phyloP scores from a whole-genome alignment of 2,329 filamentous ascomycete genomes.

The Cladosporium halotolerans region DNA sequence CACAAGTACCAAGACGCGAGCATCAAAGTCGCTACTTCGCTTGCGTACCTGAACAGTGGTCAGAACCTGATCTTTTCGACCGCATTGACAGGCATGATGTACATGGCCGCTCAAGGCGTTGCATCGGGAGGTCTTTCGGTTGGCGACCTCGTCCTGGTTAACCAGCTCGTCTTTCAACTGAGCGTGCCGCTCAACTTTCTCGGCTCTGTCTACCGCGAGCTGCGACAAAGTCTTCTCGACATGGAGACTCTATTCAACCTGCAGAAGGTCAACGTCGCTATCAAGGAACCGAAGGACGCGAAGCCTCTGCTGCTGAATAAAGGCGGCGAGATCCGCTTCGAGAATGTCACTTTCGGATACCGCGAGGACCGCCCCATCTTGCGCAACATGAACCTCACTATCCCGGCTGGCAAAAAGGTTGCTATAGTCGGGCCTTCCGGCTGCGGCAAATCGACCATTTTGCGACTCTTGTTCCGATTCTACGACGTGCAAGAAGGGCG shows the following conservation, averaged over 20 bases:
- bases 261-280: constrained; percentile 88
- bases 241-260: constrained; percentile 98
- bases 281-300: constrained; percentile 71
- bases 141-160: constrained; percentile 96
- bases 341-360: constrained; percentile 94
- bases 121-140: constrained; percentile 76
- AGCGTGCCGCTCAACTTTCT: constrained; percentile 96
- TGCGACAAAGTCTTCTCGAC: constrained; percentile 88
- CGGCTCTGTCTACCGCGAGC: constrained; percentile 93
- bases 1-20: constrained; percentile 84
- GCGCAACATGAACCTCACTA: constrained; percentile 75
- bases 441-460: constrained; percentile 90
- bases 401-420: constrained; percentile 92
- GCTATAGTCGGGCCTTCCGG: constrained; percentile 92
- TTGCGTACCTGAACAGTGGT: constrained; percentile 87
- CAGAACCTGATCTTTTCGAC: constrained; percentile 97
- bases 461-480: constrained; percentile 85
- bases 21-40: constrained; percentile 92
- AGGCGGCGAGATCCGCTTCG: constrained; percentile 86
- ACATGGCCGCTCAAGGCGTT: constrained; percentile 84
- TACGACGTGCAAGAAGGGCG: constrained; percentile 83
- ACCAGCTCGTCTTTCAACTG: constrained; percentile 96
- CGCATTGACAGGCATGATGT: constrained; percentile 96
- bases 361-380: constrained; percentile 80
- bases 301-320: constrained; percentile 63